Evolutionary conservation across 1,284 basidiomycete species (phyloP), one percentile per base, ranked within the genome.

Genomic region (Coriolopsis trogii): DNA sequence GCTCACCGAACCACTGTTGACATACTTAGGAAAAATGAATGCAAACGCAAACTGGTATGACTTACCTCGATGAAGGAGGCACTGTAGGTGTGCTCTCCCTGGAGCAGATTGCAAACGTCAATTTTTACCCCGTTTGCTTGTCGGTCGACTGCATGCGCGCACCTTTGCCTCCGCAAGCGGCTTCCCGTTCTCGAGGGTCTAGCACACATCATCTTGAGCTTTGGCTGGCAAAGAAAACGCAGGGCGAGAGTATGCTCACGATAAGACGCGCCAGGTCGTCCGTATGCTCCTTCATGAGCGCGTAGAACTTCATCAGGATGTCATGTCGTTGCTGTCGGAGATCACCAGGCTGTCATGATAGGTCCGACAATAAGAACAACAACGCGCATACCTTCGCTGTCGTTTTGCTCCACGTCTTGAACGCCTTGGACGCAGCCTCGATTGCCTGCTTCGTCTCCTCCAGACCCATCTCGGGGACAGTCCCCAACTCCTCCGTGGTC

Each of bases 131-230:
- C 31, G 36, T n/a, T n/a, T n/a, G n/a, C n/a, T n/a, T n/a, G n/a
- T n/a, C n/a, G n/a, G n/a, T n/a, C n/a, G 13, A 20, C 24, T 28
- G 38, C 39, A 18, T 31, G 20, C 45, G 41, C 61, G 21, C 56
- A 87, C 89, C 77, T 89, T 89, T 20, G 84, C 91, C 61, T 97
- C 93, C 0, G 76, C 72, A 45, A 95, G 74, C 3, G 92, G 79
- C 75, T 98, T 98, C 31, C 95, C 95, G 63, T 98, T 98, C 73
- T 98, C 95, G 55, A 92, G 74, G 5, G 92, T 93, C 89, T 93
- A 53, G 25, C 46, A 24, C 15, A n/a, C n/a, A 21, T 12, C 25
- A 13, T 34, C 41, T 38, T 8, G 15, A 34, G 16, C 24, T 23
- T 9, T 3, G 18, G 1, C 10, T 29, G 28, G n/a, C n/a, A n/a